Evolutionary conservation across 306 rosid species (phyloP).

Genomic region (Casuarina cunninghamiana): DNA sequence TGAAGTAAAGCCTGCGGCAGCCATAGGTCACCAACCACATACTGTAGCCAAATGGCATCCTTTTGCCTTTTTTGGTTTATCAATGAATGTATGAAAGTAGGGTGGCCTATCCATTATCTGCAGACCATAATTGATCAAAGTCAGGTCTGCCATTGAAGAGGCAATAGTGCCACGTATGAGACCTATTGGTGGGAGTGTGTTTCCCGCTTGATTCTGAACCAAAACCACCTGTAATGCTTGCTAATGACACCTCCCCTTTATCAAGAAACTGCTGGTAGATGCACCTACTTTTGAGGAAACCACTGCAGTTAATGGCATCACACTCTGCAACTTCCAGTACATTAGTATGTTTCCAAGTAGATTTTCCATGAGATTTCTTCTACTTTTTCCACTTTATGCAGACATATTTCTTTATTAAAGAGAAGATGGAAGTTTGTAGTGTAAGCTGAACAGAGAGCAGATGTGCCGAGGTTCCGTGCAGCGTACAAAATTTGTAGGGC

Average conservation of each 20-base stretch:
- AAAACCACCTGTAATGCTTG: constrained; percentile 38
- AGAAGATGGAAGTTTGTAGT: background rate
- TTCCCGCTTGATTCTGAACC: constrained; percentile 17
- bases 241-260: constrained; percentile 37
- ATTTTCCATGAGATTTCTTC: constrained; percentile 10
- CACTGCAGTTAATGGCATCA: constrained; percentile 31
- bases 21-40: constrained; percentile 10
- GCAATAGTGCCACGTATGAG: background rate
- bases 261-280: constrained; percentile 42
- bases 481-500: background rate
- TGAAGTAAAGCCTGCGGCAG: background rate
- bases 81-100: too few relatives aligned
- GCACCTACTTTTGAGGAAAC: constrained; percentile 47
- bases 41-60: background rate
- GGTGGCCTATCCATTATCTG: background rate
- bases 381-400: background rate
- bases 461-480: background rate
- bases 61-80: background rate
- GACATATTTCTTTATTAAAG: background rate
- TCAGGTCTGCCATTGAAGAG: background rate
- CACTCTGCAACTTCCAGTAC: constrained; percentile 1
- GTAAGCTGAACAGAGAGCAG: background rate
- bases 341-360: background rate
- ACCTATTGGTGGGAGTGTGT: constrained; percentile 3
- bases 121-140: constrained; percentile 8